Evolutionary conservation across 1,284 basidiomycete species (phyloP), one percentile per base, ranked within the genome.

Genomic region (Leccinum discolor): DNA sequence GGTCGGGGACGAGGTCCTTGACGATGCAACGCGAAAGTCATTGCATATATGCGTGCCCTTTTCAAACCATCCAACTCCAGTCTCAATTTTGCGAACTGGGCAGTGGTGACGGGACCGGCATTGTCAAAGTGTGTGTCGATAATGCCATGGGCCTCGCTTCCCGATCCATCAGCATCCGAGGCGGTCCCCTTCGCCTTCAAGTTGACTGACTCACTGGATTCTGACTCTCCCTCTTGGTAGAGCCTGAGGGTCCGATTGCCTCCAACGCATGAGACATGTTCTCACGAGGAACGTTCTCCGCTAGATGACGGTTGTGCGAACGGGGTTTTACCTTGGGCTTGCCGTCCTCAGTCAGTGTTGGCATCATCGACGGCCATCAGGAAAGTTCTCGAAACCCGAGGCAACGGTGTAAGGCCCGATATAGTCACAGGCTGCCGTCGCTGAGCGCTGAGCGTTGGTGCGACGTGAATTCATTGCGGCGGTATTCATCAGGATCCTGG

Each of bases 1-100:
- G 84, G 81, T 92, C 89, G 10, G 90, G 95, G 3, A 99, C 95
- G 73, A 99, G 90, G 82, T 99, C 97, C 86, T 99, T 99, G 80
- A 99, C 96, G 75, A 99, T 88, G 83, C 5, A 14, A 62, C 4
- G 4, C 12, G 6, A 4, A 32, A 8, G 8, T 47, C 44, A 23
- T 26, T n/a, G 35, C 21, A 8, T 72, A 62, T 69, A 69, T 71
- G 66, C 70, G 71, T 69, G 88, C 89, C 74, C 81, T 86, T 73
- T 81, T 85, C 74, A 86, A 69, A 2, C 50, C 61, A 57, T 83
- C 83, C 8, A 83, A 60, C 63, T 83, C 82, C 26, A 76, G 77
- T 67, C 79, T 81, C 68, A 83, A 70, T 58, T 74, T 76, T 5
- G 69, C 69, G 56, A 76, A 75, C 58, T 83, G 81, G 18, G 76